Base-by-base conservation (phyloP, 306 rosid genomes). In the Prunus kanzakura region DNA sequence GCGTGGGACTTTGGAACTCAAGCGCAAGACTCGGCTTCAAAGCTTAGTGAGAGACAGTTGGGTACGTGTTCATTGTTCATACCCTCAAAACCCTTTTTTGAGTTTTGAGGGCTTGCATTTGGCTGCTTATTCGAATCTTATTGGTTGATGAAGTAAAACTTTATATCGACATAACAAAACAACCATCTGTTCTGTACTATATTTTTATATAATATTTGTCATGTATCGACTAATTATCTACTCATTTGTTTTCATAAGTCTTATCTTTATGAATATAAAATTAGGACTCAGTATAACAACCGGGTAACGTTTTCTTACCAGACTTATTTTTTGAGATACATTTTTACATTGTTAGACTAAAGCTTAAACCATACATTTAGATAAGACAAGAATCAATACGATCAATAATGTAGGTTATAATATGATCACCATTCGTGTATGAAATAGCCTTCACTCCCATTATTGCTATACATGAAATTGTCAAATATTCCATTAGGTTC, bases 1-100 rank as follows among this genome's bases (percentile, higher is more conserved):
- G 87, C 90, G 96, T 73, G 69, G 58, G 49, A 43, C 49, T 30
- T 8, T 81, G 83, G 69, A 50, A 81, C 45, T 77, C 70, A 45
- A 78, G 74, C 87, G 88, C 22, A 60, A 80, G 80, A 11, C 30
- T 64, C 84, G 90, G 84, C 84, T 22, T 18, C 20, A 29, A 12
- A 32, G 15, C 29, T 13, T 25, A 57, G 30, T 22, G 63, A 57
- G 63, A 14, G 63, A 57, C 63, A 11, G 63, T 22, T 57, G 63
- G 30, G 30, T 57, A 16, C 67, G 12, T 63, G 67, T 3, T 16
- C 67, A 14, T 45, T 16, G 13, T 15, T 63, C 45, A 63, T 6
- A 3, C 46, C 67, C 45, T 16, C 4, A 63, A 30, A 22, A 30
- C 67, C 5, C 20, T 63, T 18, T 25, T 18, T 52, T 18, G 20